Base-by-base conservation (phyloP, 805 yeast species). In the Komagataella ulmi region DNA sequence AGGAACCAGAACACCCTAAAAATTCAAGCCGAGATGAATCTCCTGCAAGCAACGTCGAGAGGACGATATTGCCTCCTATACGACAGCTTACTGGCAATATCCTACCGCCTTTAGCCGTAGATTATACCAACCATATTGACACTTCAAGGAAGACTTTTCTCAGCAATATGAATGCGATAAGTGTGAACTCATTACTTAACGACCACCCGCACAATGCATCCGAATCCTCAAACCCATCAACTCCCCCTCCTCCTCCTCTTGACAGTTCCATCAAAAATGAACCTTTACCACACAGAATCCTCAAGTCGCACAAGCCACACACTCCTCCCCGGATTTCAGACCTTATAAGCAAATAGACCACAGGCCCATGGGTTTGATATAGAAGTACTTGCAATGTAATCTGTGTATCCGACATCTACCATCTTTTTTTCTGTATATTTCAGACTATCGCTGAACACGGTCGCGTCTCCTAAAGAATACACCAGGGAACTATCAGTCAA, bases 1-100 rank as follows among this genome's bases (percentile, higher is more conserved):
- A 30, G 40, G 73, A 93, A 58, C 10, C 46, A 10, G 14, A 10
- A 14, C 40, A 30, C 8, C n/a, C 40, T 30, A 10, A 3, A 30
- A 14, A 14, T 14, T 10, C 8, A 30, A 30, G 14, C 12, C 40
- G 40, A 30, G 40, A 30, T 30, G 40, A 30, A 4, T 30, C 40
- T 14, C 14, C 40, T 30, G 14, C 40, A 30, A 30, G 8, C 40
- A 14, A 30, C 12, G 40, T 14, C 40, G 40, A 30, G 40, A 30
- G 40, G 40, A 30, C 40, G 40, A 30, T 30, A 30, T 10, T 30
- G 14, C 40, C 40, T 14, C 14, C 40, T 30, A 30, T 30, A 30
- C 40, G 40, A 4, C 40, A 30, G 14, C 40, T 30, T 30, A 30
- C 40, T 8, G 40, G 40, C 40, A 30, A 30, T 14, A 30, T 30